Evolutionary conservation across 1,139 yeast genomes (phyloP), one percentile per base, ranked within the genome.

Genomic region (Diutina pseudorugosa): DNA sequence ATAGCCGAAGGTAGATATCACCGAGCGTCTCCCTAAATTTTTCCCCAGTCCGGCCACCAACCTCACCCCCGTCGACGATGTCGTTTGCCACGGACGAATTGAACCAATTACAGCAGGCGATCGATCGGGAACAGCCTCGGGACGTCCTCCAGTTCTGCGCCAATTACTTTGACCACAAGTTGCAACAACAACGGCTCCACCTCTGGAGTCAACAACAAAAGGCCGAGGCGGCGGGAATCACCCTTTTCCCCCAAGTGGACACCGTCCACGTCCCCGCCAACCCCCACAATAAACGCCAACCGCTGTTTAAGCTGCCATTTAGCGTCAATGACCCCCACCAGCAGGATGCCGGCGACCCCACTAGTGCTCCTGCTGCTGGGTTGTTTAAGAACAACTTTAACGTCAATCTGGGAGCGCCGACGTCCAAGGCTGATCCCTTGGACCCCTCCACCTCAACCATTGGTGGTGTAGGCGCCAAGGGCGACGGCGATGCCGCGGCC

Each of bases 101-200:
- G 65, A 77, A 77, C 61, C 79, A 73, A 57, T 79, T 83, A 64
- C 83, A 82, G 65, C 76, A 73, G 61, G 88, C 83, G 64, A 72
- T 85, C 56, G 70, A 74, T 53, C 70, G 76, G 53, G 78, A 80
- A 60, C 79, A 82, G 59, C 95, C 95, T 1, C 65, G 71, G 19
- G 91, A 85, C 62, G 71, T 85, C 33, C 66, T 85, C 56, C 91
- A 85, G 64, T 86, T 85, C 67, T 83, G 91, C 61, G 85, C 87
- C 56, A 78, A 82, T 63, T 83, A 82, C 66, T 85, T 85, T 70
- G 77, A 77, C 61, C 65, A 73, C 52, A 79, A 82, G 57, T 69
- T 85, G 56, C 83, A 79, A 58, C 73, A 77, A 44, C 87, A 83
- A 63, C 74, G 90, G 63, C 63, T 71, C 44, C 75, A 74, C 51